A percentile compares a stretch with the other conserved stretches of the same genome.
Evolutionary conservation across 2,329 filamentous ascomycete species (phyloP).

Genomic region (Colletotrichum navitas): DNA sequence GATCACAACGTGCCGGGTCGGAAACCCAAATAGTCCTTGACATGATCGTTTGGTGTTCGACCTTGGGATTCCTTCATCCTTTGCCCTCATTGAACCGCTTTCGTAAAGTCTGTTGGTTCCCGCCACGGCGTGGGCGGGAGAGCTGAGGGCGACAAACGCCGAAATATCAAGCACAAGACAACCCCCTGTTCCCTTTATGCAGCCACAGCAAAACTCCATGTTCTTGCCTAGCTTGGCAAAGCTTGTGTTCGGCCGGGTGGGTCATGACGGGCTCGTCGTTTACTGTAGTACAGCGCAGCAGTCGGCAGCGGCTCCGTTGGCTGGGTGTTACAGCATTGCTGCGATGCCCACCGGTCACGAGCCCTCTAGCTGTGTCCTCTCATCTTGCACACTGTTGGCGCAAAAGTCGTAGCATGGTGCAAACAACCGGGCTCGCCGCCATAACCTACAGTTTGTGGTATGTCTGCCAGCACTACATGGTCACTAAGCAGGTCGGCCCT

Average conservation of each 20-base stretch:
- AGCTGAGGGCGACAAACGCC: neutral
- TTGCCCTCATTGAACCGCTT: neutral
- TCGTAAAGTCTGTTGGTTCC: neutral
- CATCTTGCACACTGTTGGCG: neutral
- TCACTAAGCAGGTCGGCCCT: neutral
- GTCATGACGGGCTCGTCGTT: neutral
- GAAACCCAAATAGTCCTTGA: too few species aligned
- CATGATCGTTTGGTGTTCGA: neutral
- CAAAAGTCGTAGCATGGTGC: neutral
- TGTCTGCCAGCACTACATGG: constrained; percentile 20
- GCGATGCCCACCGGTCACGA: neutral
- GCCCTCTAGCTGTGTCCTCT: neutral
- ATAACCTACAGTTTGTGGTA: neutral
- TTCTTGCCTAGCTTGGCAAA: neutral
- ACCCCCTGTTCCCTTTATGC: neutral
- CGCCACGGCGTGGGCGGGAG: neutral
- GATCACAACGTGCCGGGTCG: neutral
- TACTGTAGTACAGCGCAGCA: neutral
- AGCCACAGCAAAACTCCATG: neutral
- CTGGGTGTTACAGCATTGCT: neutral
- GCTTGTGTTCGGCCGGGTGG: neutral
- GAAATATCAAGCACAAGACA: neutral
- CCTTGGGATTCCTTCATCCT: too few species aligned
- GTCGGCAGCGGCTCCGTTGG: neutral
- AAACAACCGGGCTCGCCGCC: neutral